These are phyloP conservation scores for Phyllosticta paracitricarpa DNA, from an alignment of 2,329 filamentous ascomycete genomes.

Conservation along the genomic window DNA sequence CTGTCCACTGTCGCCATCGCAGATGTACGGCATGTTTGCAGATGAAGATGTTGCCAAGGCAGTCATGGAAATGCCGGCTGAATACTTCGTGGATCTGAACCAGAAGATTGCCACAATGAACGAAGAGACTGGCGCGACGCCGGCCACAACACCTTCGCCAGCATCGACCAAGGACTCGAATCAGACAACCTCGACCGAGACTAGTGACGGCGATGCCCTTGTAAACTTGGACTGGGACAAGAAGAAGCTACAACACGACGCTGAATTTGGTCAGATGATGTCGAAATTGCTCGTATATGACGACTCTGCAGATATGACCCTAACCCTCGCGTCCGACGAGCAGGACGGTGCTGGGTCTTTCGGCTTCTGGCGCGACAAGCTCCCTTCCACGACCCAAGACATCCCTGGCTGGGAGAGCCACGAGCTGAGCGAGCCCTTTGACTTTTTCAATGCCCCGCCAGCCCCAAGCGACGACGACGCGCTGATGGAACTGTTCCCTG, in stretches of 20 bases:
- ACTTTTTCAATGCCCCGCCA: constrained; percentile 6
- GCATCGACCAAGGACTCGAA: constrained; percentile 28
- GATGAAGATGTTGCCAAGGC: constrained; percentile 4
- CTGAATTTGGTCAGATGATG: constrained; percentile 4
- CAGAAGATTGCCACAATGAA: constrained; percentile 1
- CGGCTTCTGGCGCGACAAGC: constrained; percentile 3
- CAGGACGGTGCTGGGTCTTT: neutral
- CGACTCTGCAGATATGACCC: constrained; percentile 3
- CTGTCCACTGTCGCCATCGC: constrained; percentile 2
- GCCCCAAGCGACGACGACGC: constrained; percentile 4
- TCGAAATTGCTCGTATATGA: constrained; percentile 6
- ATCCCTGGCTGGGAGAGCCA: constrained; percentile 1
- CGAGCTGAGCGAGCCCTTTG: constrained; percentile 1
- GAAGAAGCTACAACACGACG: neutral
- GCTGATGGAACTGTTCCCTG: constrained; percentile 1
- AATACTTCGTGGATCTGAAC: constrained; percentile 8
- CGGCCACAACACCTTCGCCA: constrained; percentile 17
- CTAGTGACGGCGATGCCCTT: constrained; percentile 33
- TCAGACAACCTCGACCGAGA: constrained; percentile 31
- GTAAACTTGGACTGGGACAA: constrained; percentile 18
- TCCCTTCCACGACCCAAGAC: neutral
- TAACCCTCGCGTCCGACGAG: constrained; percentile 3
- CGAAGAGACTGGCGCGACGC: constrained; percentile 13
- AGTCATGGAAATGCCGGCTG: constrained; percentile 2
- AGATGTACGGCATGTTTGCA: constrained; percentile 8